Conservation (phyloP, 768 basidiomycete species). For the Psilocybe subaeruginosa region DNA sequence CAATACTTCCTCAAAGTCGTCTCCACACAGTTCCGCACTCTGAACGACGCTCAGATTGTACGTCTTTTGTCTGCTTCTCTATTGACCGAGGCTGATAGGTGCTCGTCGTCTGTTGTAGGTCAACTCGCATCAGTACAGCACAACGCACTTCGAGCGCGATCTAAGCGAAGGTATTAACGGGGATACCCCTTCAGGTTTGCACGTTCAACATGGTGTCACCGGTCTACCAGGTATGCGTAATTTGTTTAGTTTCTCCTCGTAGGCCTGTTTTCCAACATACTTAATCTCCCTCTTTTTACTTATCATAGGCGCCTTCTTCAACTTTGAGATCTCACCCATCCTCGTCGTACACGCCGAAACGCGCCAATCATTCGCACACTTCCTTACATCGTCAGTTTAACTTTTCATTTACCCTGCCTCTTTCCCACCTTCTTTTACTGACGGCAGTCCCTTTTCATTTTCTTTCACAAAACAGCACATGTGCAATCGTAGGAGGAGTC, state of each 20-base stretch:
- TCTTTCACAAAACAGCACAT: slow-evolving; percentile 61
- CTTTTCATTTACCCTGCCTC: not conserved
- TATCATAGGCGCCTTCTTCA: slow-evolving; percentile 73
- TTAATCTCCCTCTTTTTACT: no score
- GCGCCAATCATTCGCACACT: slow-evolving; percentile 96
- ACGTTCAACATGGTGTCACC: slow-evolving; percentile 70
- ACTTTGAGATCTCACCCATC: slow-evolving; percentile 97
- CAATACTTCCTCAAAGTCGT: slow-evolving; percentile 99
- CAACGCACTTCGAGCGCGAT: slow-evolving; percentile 96
- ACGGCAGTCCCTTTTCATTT: not conserved
- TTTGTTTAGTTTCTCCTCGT: not conserved
- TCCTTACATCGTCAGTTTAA: slow-evolving; percentile 88
- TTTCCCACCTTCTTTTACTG: not conserved
- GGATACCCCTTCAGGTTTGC: slow-evolving; percentile 63
- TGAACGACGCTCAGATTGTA: slow-evolving; percentile 68
- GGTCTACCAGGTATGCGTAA: slow-evolving; percentile 63
- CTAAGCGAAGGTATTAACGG: slow-evolving; percentile 62
- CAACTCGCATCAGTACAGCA: slow-evolving; percentile 93
- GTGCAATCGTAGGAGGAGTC: slow-evolving; percentile 97
- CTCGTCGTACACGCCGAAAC: slow-evolving; percentile 90
- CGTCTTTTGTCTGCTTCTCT: not conserved
- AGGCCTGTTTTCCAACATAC: no score
- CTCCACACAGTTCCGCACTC: slow-evolving; percentile 89
- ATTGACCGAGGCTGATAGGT: not conserved
- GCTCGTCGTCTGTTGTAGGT: slow-evolving; percentile 44